Conservation (phyloP, 208 protist species). For the Angomonas deanei region DNA sequence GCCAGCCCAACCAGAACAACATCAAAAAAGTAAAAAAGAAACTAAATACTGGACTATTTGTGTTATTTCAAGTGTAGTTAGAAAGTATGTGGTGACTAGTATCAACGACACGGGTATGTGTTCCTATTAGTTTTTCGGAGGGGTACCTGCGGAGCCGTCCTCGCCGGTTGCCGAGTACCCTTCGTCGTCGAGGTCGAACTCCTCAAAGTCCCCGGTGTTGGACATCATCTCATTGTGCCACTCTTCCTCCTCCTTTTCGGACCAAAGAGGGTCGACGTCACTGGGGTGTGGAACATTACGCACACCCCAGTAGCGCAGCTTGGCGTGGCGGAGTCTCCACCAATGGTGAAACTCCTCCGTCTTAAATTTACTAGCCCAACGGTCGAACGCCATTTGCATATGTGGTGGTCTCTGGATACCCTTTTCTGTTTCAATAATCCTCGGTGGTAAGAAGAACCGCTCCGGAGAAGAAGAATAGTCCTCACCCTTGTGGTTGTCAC, state of each 20-base stretch:
- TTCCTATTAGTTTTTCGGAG: background rate
- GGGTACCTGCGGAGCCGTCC: conserved; percentile 17
- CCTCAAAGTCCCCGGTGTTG: conserved; percentile 83
- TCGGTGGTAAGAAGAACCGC: conserved; percentile 86
- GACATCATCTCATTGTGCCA: conserved; percentile 89
- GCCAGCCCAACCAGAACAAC: background rate
- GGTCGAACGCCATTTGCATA: conserved; percentile 92
- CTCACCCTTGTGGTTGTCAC: conserved; percentile 88
- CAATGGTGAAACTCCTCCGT: conserved; percentile 91
- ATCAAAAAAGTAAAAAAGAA: background rate
- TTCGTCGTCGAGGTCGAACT: conserved; percentile 80
- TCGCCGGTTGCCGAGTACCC: conserved; percentile 56
- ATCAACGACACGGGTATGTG: too few species aligned
- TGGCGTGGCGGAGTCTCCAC: conserved; percentile 87
- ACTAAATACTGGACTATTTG: background rate
- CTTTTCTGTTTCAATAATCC: conserved; percentile 84
- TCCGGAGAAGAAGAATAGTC: conserved; percentile 78
- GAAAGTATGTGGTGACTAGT: too few species aligned
- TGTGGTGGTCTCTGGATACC: conserved; percentile 85
- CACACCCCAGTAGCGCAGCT: conserved; percentile 87
- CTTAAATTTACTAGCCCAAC: conserved; percentile 90
- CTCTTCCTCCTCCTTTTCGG: conserved; percentile 90
- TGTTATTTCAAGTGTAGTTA: too few species aligned
- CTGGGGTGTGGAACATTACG: conserved; percentile 89
- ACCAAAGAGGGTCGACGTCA: conserved; percentile 88